Evolutionary conservation across 2,329 filamentous ascomycete species (phyloP), one percentile per base, ranked within the genome.

Genomic region (Claviceps cyperi): DNA sequence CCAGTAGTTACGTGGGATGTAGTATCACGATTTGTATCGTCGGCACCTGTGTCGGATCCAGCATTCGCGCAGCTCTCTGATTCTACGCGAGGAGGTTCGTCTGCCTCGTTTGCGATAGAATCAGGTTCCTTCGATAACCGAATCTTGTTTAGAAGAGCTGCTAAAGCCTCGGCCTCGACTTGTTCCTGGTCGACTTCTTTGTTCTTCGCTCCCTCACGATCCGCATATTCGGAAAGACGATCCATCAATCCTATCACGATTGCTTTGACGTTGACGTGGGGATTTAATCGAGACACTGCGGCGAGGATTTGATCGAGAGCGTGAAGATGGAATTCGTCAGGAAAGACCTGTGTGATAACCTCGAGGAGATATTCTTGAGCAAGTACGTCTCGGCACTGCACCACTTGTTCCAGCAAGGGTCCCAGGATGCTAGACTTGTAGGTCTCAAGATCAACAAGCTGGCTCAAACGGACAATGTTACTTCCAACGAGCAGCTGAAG

Each of bases 161-260:
- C 72, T 49, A 94, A 77, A 0, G 91, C 91, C 49, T 95, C 87
- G 56, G 92, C 83, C 66, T 98, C 92, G 28, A 80, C 73, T 65
- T 87, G 84, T 54, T 81, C 81, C 56, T 81, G 81, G 57, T 90
- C 80, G 50, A 87, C 83, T 5, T 77, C 73, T 19, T 78, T 75
- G 50, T 86, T 83, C 22, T 78, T 77, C 56, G 86, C 79, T 3
- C 86, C 78, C 66, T 97, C 91, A 51, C 90, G 78, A 59, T 92
- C 84, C n/a, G 92, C 91, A 65, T 95, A 98, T 50, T 89, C 84
- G 6, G 92, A 96, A 32, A 98, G 69, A 39, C 92, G 81, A 62
- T 98, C 91, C 94, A 98, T 98, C 53, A 98, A 74, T 24, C 91
- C 92, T 62, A 97, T 96, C 9, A 98, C 91, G 51, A 98, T 98